Conservation (phyloP, 2,329 filamentous ascomycete species). For the Apiospora koreana region DNA sequence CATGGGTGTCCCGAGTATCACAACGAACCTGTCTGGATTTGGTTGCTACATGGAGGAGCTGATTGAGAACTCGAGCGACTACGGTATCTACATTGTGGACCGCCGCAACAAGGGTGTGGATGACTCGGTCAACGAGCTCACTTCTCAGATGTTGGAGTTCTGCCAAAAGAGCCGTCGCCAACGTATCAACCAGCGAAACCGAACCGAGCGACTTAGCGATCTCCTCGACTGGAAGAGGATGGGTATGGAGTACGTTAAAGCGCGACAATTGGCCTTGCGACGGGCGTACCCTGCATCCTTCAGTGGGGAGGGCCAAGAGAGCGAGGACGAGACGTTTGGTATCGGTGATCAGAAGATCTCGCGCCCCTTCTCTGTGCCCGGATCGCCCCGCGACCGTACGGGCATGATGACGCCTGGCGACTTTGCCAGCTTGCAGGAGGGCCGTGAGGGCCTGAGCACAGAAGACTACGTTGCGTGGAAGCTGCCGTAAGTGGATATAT, state of each 20-base stretch:
- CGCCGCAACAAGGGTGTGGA: conserved; percentile 93
- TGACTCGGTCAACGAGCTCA: conserved; percentile 94
- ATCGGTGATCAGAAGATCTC: conserved; percentile 95
- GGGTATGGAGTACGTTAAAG: conserved; percentile 99
- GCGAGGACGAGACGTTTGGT: conserved; percentile 88
- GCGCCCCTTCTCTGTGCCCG: conserved; percentile 88
- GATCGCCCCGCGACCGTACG: conserved; percentile 83
- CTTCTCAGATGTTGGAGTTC: conserved; percentile 92
- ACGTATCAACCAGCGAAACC: conserved; percentile 97
- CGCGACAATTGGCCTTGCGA: conserved; percentile 85
- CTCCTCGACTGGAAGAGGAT: conserved; percentile 98
- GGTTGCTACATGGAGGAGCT: conserved; percentile 99
- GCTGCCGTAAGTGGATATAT: conserved; percentile 74
- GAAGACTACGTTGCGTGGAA: conserved; percentile 99
- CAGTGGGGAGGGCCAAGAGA: conserved; percentile 56
- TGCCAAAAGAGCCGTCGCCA: conserved; percentile 90
- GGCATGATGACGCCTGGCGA: conserved; percentile 99
- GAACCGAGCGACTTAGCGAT: conserved; percentile 92
- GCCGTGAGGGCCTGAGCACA: conserved; percentile 86
- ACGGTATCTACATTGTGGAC: conserved; percentile 99
- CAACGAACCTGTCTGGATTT: conserved; percentile 95
- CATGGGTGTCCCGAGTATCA: conserved; percentile 98
- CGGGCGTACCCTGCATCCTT: conserved; percentile 91
- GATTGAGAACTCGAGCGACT: conserved; percentile 96
- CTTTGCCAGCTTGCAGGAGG: conserved; percentile 94